phyloP scores from a whole-genome alignment of 768 basidiomycete species.

The Lepiota venenata region DNA sequence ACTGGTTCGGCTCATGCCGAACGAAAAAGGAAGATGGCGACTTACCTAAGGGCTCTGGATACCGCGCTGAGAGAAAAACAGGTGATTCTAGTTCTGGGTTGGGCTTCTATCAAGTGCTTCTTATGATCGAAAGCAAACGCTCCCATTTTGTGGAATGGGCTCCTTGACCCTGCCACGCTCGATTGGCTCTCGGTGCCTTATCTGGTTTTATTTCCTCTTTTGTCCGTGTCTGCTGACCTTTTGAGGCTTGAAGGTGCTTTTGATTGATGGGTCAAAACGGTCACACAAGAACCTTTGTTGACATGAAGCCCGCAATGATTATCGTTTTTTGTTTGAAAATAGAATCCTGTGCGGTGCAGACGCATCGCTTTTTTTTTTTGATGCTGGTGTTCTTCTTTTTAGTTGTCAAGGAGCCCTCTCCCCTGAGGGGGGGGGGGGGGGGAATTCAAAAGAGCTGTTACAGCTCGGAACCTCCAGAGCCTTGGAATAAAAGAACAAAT shows the following conservation, averaged over 20 bases:
- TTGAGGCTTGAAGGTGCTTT: no score
- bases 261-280: neutral
- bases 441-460: no score
- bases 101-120: neutral
- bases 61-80: conserved; percentile 2
- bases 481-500: no score
- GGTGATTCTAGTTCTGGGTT: neutral
- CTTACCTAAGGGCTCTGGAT: neutral
- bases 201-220: conserved; percentile 8
- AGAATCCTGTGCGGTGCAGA: no score
- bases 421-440: no score
- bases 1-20: neutral
- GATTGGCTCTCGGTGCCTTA: conserved; percentile 8
- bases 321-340: no score
- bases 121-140: conserved; percentile 2
- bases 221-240: neutral
- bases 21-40: neutral
- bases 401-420: no score
- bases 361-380: no score
- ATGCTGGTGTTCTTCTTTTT: no score
- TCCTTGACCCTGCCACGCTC: neutral
- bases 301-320: no score
- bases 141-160: neutral
- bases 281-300: neutral
- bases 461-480: no score